Evolutionary conservation across 2,329 filamentous ascomycete species (phyloP).

Genomic region (Bipolaris gigantea): DNA sequence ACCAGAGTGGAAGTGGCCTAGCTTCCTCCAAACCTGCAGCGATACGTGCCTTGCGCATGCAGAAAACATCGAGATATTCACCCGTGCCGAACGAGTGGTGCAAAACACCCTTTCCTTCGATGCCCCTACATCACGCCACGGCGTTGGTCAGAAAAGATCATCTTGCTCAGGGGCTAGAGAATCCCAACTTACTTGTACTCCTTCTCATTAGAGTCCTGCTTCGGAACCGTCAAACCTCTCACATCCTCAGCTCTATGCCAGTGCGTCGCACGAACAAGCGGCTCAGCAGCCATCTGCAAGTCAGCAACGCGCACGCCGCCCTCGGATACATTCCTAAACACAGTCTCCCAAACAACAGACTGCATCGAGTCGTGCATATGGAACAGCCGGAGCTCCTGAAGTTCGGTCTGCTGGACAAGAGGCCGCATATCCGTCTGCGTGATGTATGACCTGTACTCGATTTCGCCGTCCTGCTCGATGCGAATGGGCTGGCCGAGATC

Average conservation of each 20-base stretch:
- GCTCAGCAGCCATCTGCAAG: conserved; percentile 30
- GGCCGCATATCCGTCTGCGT: conserved; percentile 28
- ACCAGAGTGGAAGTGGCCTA: conserved; percentile 27
- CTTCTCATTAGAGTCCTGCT: conserved; percentile 17
- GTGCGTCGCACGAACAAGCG: conserved; percentile 28
- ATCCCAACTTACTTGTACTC: conserved; percentile 26
- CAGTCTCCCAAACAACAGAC: conserved; percentile 35
- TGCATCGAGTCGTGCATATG: conserved; percentile 32
- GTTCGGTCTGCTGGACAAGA: conserved; percentile 24
- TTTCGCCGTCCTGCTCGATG: conserved; percentile 16
- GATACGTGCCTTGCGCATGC: conserved; percentile 39
- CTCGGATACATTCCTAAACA: conserved; percentile 28
- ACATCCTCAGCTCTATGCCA: conserved; percentile 32
- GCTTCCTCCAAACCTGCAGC: conserved; percentile 26
- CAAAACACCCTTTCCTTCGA: conserved; percentile 34
- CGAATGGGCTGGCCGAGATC: conserved; percentile 30
- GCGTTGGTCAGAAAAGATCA: neutral
- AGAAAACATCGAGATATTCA: conserved; percentile 40
- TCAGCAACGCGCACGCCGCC: conserved; percentile 30
- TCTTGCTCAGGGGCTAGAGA: no score
- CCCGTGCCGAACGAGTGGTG: conserved; percentile 34
- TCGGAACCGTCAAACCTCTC: conserved; percentile 22
- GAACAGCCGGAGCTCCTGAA: conserved; percentile 36
- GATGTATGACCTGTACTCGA: conserved; percentile 26
- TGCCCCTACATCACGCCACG: conserved; percentile 20